A percentile compares a stretch with the other conserved stretches of the same genome.
Evolutionary conservation across 73 alveolate genomes (phyloP).

Genomic region (Paramecium sonneborni): DNA sequence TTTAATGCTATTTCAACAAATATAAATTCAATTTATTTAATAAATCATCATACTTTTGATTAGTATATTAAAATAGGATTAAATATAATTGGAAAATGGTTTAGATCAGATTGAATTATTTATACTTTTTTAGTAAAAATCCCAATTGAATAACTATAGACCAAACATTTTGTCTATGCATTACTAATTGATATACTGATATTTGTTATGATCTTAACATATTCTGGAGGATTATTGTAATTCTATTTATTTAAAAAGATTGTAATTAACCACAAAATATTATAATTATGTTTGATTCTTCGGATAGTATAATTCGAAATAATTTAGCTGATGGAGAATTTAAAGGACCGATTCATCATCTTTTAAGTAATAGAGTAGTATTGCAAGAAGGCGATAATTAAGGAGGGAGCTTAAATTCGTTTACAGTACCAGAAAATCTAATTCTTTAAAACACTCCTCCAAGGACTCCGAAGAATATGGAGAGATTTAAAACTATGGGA

Average conservation of each 20-base stretch:
- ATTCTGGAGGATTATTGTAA: background rate
- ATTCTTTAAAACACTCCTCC: background rate
- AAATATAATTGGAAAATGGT: slow-evolving; percentile 64
- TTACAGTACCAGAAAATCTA: background rate
- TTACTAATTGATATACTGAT: slow-evolving; percentile 79
- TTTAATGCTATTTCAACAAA: background rate
- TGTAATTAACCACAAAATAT: background rate
- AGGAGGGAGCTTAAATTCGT: background rate
- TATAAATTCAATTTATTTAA: background rate
- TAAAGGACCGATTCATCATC: slow-evolving; percentile 1
- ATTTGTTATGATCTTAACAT: background rate
- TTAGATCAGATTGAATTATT: slow-evolving; percentile 88
- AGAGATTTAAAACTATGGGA: too few relatives aligned
- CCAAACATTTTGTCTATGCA: slow-evolving; percentile 82
- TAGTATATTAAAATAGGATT: background rate
- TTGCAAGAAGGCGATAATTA: slow-evolving; percentile 4
- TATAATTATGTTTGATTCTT: background rate
- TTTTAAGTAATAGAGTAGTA: background rate
- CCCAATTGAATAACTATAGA: slow-evolving; percentile 60
- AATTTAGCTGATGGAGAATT: background rate
- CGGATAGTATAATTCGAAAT: background rate
- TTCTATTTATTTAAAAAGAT: background rate
- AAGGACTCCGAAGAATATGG: background rate
- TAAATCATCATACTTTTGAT: slow-evolving; percentile 34
- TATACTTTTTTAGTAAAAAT: slow-evolving; percentile 81